These are phyloP conservation scores for Phalaenopsis aphrodite DNA, from an alignment of 106 monocot genomes.

Conservation along the genomic window DNA sequence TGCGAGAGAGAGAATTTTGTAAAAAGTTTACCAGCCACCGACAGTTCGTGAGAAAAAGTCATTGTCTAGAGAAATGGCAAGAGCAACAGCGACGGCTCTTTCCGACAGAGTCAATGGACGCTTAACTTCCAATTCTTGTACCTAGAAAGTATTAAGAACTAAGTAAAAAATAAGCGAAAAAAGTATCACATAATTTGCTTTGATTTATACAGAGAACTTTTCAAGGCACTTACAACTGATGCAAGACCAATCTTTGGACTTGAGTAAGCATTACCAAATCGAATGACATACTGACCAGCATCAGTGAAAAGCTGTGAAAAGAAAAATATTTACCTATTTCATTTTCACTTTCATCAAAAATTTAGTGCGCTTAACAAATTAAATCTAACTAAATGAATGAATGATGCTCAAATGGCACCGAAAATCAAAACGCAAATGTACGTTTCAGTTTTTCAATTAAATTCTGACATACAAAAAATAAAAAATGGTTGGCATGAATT, in stretches of 20 bases:
- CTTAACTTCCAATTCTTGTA: conserved; percentile 40
- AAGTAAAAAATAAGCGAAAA: not conserved
- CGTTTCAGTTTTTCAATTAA: not conserved
- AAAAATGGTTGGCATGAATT: not conserved
- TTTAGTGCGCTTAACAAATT: not conserved
- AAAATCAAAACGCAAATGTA: not conserved
- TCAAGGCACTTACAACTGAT: conserved; percentile 26
- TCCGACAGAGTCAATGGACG: conserved; percentile 50
- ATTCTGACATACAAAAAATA: not conserved
- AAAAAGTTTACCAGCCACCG: conserved; percentile 51
- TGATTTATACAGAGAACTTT: not conserved
- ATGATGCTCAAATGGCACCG: not conserved
- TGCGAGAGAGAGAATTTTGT: not conserved
- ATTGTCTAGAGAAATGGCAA: conserved; percentile 62
- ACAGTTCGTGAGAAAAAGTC: conserved; percentile 61
- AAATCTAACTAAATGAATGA: not conserved
- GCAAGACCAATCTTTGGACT: conserved; percentile 12
- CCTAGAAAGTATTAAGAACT: conserved; percentile 17
- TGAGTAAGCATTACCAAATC: conserved; percentile 57
- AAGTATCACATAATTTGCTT: not conserved
- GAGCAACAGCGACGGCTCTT: conserved; percentile 63
- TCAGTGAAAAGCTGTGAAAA: conserved; percentile 89
- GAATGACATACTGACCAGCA: conserved; percentile 96
- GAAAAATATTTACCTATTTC: not conserved
- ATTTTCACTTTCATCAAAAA: not conserved